Percentiles rank a stretch among this genome's conserved stretches.
These are phyloP conservation scores for Syzygium syzygioides DNA, from an alignment of 441 rosid genomes.

Conservation along the genomic window DNA sequence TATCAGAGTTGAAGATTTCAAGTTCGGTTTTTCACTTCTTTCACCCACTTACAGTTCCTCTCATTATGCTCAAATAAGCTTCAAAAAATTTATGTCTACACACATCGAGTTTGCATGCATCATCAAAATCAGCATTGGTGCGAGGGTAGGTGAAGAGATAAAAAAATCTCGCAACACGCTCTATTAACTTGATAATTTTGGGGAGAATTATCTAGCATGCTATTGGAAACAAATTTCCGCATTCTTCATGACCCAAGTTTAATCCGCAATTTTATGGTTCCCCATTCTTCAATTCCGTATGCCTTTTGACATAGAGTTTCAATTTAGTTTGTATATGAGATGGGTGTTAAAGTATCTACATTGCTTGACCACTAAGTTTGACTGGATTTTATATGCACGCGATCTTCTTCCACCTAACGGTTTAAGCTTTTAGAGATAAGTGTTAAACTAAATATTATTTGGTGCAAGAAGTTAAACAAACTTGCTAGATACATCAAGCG, in stretches of 20 bases:
- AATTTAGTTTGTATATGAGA: not conserved
- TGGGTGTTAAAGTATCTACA: not conserved
- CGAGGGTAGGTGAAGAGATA: not conserved
- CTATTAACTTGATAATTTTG: not conserved
- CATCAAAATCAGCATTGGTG: not conserved
- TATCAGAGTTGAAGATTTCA: not conserved
- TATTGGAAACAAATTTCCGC: not conserved
- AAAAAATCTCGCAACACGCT: not conserved
- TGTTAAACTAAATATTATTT: not conserved
- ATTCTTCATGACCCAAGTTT: not conserved
- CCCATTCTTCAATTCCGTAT: not conserved
- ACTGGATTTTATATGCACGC: not conserved
- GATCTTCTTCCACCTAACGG: fast-evolving
- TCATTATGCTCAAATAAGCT: not conserved
- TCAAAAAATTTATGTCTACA: not conserved
- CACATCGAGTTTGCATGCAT: not conserved
- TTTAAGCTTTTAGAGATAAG: not conserved
- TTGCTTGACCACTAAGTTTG: not conserved
- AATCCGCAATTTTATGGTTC: fast-evolving
- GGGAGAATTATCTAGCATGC: not conserved
- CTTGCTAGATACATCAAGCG: not conserved
- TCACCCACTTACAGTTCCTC: not conserved
- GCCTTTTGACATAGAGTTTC: fast-evolving
- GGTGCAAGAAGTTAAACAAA: not conserved
- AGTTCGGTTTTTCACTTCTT: not conserved